Evolutionary conservation across 768 basidiomycete species (phyloP), one percentile per base, ranked within the genome.

Genomic region (Butyriboletus loyo): DNA sequence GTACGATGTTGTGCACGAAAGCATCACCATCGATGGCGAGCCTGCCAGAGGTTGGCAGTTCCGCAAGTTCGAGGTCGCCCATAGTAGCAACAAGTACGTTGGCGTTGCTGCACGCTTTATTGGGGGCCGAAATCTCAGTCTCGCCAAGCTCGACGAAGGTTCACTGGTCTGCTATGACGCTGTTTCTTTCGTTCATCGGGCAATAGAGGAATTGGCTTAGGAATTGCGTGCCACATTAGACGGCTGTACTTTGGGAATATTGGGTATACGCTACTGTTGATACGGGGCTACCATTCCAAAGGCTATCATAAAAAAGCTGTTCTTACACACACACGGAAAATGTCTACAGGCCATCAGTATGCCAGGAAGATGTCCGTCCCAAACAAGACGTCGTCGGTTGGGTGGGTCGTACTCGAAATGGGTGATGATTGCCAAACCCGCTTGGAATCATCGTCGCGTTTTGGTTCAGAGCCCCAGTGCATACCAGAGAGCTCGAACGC

Each of bases 401-500:
- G 63, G 34, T 57, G 63, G 46, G 61, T 56, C 45, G 66, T 63
- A 44, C 55, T 60, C 41, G 69, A 66, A 14, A 81, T 69, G 17
- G 81, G 73, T 40, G 77, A 73, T 1, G 81, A 79, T 65, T 79
- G 78, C 83, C 83, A 84, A 7, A 77, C 70, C 28, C 73, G 73
- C 54, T 74, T 77, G 35, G 73, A 65, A 30, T 77, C 72, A 43
- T 73, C 65, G 47, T 71, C 64, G 57, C 75, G 75, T 57, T 69
- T 73, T 41, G 69, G 74, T n/a, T 77, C 75, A 6, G 81, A 83
- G 43, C 78, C 76, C 86, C 87, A 90, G 57, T 85, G 85, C 71
- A 89, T 81, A 31, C 88, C 89, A 42, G 79, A 84, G 27, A 90
- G 79, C 64, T 89, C 88, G 61, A 88, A 88, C 41, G 80, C 79